Percentiles rank a stretch among this genome's conserved stretches.
Conservation (phyloP, 495 filamentous ascomycete genomes). For the Aspergillus bridgeri region DNA sequence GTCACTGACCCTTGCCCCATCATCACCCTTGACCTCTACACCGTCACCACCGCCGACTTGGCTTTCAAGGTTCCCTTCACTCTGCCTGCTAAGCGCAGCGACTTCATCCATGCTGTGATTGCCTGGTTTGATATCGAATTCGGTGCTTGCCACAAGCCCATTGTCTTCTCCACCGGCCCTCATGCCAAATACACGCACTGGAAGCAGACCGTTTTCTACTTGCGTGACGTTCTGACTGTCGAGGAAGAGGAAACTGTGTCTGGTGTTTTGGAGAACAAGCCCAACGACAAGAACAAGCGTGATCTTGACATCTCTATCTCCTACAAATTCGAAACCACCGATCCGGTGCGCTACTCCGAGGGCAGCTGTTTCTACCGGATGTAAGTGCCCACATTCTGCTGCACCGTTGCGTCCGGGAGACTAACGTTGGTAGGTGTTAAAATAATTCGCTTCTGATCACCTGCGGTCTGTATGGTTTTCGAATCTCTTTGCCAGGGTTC, state of each 20-base stretch:
- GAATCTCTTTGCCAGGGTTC: conserved; percentile 14
- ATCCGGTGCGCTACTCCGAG: conserved; percentile 61
- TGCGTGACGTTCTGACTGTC: conserved; percentile 79
- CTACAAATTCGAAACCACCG: conserved; percentile 74
- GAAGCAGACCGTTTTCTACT: conserved; percentile 93
- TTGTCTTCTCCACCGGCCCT: conserved; percentile 80
- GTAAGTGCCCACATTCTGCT: conserved; percentile 43
- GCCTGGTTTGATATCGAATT: conserved; percentile 99
- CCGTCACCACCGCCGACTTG: conserved; percentile 67
- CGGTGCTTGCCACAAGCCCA: conserved; percentile 85
- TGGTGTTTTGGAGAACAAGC: conserved; percentile 73
- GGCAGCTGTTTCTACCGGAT: conserved; percentile 86
- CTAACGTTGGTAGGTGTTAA: conserved; percentile 48
- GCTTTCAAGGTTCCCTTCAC: conserved; percentile 70
- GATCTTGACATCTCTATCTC: conserved; percentile 89
- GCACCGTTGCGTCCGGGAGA: not conserved
- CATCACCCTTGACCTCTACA: conserved; percentile 82
- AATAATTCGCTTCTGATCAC: conserved; percentile 18
- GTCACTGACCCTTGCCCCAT: conserved; percentile 75
- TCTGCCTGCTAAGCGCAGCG: conserved; percentile 69
- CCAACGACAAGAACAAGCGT: conserved; percentile 89
- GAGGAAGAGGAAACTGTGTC: conserved; percentile 70
- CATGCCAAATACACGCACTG: conserved; percentile 92
- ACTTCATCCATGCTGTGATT: conserved; percentile 93
- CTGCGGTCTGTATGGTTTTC: conserved; percentile 15